Evolutionary conservation across 1,139 yeast genomes (phyloP).

Genomic region (Taphrina betulina): DNA sequence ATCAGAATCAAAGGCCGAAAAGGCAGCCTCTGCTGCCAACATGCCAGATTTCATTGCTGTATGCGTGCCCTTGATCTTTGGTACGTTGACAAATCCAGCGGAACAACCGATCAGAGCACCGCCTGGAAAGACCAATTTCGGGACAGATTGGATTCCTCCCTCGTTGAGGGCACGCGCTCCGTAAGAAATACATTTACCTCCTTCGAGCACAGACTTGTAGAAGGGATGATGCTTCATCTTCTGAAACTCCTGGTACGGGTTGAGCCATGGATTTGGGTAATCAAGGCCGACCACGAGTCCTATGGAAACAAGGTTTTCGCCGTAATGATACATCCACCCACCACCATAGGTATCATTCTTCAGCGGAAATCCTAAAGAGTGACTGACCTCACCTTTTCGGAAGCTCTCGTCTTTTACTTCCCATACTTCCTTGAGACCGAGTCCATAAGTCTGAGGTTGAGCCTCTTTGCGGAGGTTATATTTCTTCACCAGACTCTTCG

Average conservation of each 20-base stretch:
- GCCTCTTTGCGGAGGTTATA: conserved; percentile 64
- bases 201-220: conserved; percentile 70
- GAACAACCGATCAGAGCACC: conserved; percentile 91
- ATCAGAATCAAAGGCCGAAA: conserved; percentile 53
- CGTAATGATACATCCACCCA: conserved; percentile 95
- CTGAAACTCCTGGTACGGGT: conserved; percentile 95
- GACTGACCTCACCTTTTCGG: conserved; percentile 77
- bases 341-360: conserved; percentile 80
- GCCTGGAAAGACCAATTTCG: conserved; percentile 87
- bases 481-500: conserved; percentile 70
- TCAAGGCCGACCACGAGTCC: conserved; percentile 92
- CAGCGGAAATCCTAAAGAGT: conserved; percentile 87
- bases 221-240: conserved; percentile 88
- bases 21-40: conserved; percentile 86
- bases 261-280: conserved; percentile 86
- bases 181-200: conserved; percentile 89
- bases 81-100: conserved; percentile 96
- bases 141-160: conserved; percentile 92
- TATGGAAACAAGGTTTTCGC: conserved; percentile 83
- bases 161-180: conserved; percentile 96
- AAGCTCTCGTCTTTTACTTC: conserved; percentile 85
- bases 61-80: conserved; percentile 96
- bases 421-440: conserved; percentile 97
- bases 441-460: conserved; percentile 86
- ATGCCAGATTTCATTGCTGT: conserved; percentile 95